Evolutionary conservation across 805 yeast genomes (phyloP).

Genomic region (Huiozyma sinensis): DNA sequence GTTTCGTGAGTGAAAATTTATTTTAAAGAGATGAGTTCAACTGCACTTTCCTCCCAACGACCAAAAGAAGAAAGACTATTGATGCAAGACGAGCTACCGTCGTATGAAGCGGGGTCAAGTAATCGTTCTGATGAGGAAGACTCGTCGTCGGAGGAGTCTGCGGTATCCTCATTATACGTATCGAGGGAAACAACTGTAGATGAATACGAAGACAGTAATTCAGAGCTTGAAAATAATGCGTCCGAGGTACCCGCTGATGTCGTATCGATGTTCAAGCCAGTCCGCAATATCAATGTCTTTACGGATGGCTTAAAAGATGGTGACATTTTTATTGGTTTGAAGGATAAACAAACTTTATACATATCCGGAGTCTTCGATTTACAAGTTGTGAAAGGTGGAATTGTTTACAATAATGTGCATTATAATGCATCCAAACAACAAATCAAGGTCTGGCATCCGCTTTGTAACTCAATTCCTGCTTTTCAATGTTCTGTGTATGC

Average conservation of each 20-base stretch:
- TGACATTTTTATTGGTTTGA: conserved; percentile 14
- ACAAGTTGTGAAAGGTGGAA: conserved; percentile 26
- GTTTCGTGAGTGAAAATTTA: no score
- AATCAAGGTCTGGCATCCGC: conserved; percentile 22
- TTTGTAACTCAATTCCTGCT: conserved; percentile 20
- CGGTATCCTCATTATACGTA: neutral
- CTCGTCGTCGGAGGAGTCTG: no score
- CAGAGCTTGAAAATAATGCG: conserved; percentile 1
- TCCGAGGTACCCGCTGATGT: no score
- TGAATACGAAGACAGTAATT: conserved; percentile 11
- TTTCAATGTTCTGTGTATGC: conserved; percentile 23
- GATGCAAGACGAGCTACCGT: no score
- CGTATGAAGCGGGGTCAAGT: no score
- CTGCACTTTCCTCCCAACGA: no score
- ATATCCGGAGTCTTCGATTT: conserved; percentile 21
- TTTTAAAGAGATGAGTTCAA: no score
- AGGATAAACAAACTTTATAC: conserved; percentile 15
- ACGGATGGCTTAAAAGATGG: neutral
- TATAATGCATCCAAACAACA: conserved; percentile 19
- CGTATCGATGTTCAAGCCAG: no score
- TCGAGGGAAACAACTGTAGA: conserved; percentile 12
- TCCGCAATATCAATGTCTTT: no score
- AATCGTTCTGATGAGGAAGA: no score
- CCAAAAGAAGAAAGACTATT: no score
- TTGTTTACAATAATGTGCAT: conserved; percentile 23